Evolutionary conservation across 257 asterid species (phyloP).

Genomic region (Catharanthus roseus): DNA sequence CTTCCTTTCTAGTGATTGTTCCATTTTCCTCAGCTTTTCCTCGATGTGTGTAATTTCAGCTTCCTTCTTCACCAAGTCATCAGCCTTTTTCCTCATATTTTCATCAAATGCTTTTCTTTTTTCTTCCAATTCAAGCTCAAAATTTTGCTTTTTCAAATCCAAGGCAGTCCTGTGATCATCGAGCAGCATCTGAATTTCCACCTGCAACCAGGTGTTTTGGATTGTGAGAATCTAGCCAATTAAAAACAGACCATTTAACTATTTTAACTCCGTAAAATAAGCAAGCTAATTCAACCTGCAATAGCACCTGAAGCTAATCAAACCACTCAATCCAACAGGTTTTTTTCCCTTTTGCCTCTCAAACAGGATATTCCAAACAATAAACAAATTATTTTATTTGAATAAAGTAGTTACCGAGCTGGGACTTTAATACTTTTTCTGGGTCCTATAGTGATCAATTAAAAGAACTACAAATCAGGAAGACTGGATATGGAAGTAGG

Average conservation of each 20-base stretch:
- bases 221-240: neutral
- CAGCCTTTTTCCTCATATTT: conserved; percentile 44
- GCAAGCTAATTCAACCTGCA: neutral
- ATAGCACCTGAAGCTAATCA: too few relatives aligned
- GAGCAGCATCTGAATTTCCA: conserved; percentile 68
- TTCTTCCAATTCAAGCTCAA: conserved; percentile 53
- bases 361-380: neutral
- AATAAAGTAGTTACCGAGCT: neutral
- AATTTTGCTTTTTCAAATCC: conserved; percentile 44
- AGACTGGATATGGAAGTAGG: neutral
- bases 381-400: neutral
- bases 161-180: conserved; percentile 51
- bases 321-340: neutral
- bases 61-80: conserved; percentile 45
- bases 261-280: neutral
- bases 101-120: conserved; percentile 46
- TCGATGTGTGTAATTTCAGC: conserved; percentile 54
- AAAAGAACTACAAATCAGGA: neutral
- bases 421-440: neutral
- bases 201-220: conserved; percentile 33
- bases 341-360: neutral
- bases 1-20: conserved; percentile 54
- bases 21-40: conserved; percentile 60
- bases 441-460: neutral
- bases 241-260: neutral